Evolutionary conservation across 192 early-diverging fungal genomes (phyloP).

Genomic region (Coemansia sp.): DNA sequence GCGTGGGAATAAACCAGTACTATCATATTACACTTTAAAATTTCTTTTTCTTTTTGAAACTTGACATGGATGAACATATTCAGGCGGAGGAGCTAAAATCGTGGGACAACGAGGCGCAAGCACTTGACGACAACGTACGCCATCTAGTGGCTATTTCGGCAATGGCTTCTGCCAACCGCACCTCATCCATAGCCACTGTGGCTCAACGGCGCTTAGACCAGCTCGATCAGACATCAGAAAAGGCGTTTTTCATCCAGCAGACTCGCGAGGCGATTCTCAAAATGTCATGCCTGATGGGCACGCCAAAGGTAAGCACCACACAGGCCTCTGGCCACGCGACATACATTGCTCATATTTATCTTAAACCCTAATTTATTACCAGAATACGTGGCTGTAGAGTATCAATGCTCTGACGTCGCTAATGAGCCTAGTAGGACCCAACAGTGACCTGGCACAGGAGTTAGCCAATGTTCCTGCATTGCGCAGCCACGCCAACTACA

Average conservation of each 20-base stretch:
- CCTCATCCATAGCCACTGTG: constrained; percentile 1
- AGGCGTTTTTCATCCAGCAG: constrained; percentile 30
- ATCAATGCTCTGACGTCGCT: constrained; percentile 37
- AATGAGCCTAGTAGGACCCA: constrained; percentile 12
- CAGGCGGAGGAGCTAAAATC: constrained; percentile 1
- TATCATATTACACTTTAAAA: background rate
- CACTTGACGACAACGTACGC: constrained; percentile 14
- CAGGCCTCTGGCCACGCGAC: background rate
- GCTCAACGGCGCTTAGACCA: constrained; percentile 19
- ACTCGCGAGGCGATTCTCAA: constrained; percentile 37
- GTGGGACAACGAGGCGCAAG: constrained; percentile 19
- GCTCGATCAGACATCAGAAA: constrained; percentile 11
- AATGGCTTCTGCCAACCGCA: constrained; percentile 35
- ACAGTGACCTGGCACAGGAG: constrained; percentile 8
- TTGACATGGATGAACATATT: background rate
- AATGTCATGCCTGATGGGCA: constrained; percentile 43
- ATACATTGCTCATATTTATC: background rate
- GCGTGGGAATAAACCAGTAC: background rate
- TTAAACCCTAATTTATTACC: background rate
- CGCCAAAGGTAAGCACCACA: constrained; percentile 19
- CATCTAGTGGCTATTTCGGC: constrained; percentile 33
- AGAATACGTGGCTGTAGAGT: background rate
- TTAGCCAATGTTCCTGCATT: constrained; percentile 2
- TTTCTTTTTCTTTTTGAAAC: background rate
- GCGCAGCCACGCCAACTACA: constrained; percentile 9